Evolutionary conservation across 306 rosid genomes (phyloP).

Genomic region (Ochetophila trinervis): DNA sequence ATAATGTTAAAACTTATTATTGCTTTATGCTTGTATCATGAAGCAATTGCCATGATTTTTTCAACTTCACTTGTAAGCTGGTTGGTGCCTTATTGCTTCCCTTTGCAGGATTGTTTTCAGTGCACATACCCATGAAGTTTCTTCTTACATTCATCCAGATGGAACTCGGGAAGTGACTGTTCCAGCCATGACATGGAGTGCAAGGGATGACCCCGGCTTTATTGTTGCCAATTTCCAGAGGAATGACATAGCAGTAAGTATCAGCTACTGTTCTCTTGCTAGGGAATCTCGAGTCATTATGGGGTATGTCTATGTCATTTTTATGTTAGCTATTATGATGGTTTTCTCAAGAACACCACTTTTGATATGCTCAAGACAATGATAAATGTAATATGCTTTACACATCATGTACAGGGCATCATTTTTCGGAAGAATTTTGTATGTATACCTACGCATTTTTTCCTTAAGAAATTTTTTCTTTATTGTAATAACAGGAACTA

Average conservation of each 20-base stretch:
- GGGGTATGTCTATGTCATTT: slow-evolving; percentile 33
- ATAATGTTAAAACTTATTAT: not conserved
- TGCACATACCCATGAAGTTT: slow-evolving; percentile 48
- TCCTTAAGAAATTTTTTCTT: not conserved
- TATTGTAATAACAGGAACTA: not conserved
- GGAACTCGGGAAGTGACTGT: slow-evolving; percentile 58
- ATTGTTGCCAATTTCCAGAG: slow-evolving; percentile 54
- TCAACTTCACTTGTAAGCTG: slow-evolving; percentile 7
- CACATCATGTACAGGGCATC: not conserved
- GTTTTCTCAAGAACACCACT: slow-evolving; percentile 15
- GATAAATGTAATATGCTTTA: not conserved
- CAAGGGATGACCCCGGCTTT: slow-evolving; percentile 71
- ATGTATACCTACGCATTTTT: not conserved
- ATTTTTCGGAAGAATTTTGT: not conserved
- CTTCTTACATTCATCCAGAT: slow-evolving; percentile 46
- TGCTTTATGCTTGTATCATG: not conserved
- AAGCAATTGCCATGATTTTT: no score
- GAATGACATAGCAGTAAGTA: slow-evolving; percentile 43
- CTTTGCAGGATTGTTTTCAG: slow-evolving; percentile 58
- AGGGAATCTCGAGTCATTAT: slow-evolving; percentile 50
- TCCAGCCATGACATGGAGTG: slow-evolving; percentile 71
- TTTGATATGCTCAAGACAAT: slow-evolving; percentile 18
- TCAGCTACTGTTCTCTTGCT: slow-evolving; percentile 64
- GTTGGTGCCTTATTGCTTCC: slow-evolving; percentile 9
- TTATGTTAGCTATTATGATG: slow-evolving; percentile 23